Conservation (phyloP, 2,329 filamentous ascomycete species). For the Nothomitra cinnamomea region DNA sequence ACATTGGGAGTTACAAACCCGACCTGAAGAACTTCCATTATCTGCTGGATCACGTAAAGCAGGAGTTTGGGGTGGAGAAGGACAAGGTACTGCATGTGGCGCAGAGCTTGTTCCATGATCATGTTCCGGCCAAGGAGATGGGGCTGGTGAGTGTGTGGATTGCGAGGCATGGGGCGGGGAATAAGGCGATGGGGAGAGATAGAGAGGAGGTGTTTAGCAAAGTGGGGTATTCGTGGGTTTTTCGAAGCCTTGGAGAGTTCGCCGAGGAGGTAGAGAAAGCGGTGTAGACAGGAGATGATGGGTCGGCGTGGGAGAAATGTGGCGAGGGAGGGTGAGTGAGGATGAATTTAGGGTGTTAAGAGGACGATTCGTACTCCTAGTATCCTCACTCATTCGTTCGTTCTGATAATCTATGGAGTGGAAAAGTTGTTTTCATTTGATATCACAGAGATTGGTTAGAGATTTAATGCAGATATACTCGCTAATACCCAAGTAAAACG, state of each 20-base stretch:
- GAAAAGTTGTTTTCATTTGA: no score
- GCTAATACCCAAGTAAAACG: no score
- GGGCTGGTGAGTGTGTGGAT: conserved; percentile 28
- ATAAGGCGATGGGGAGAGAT: conserved; percentile 21
- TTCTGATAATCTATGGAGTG: no score
- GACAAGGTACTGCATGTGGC: conserved; percentile 28
- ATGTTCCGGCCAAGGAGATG: conserved; percentile 25
- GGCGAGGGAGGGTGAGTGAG: no score
- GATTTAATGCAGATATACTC: no score
- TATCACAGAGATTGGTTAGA: no score
- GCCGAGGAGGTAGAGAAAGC: conserved; percentile 38
- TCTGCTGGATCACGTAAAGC: conserved; percentile 25
- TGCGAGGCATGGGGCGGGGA: conserved; percentile 18
- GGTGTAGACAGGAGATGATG: conserved; percentile 15
- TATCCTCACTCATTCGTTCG: no score
- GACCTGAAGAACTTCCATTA: conserved; percentile 27
- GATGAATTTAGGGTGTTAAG: no score
- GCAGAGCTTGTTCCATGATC: conserved; percentile 31
- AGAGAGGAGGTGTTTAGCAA: conserved; percentile 17
- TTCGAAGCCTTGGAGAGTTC: conserved; percentile 41
- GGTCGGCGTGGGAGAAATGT: no score
- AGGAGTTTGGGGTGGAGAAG: conserved; percentile 28
- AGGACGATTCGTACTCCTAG: no score
- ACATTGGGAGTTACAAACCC: conserved; percentile 31
- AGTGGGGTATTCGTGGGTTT: conserved; percentile 35